phyloP scores from a whole-genome alignment of 2,329 filamentous ascomycete species.

The Bretziella fagacearum region DNA sequence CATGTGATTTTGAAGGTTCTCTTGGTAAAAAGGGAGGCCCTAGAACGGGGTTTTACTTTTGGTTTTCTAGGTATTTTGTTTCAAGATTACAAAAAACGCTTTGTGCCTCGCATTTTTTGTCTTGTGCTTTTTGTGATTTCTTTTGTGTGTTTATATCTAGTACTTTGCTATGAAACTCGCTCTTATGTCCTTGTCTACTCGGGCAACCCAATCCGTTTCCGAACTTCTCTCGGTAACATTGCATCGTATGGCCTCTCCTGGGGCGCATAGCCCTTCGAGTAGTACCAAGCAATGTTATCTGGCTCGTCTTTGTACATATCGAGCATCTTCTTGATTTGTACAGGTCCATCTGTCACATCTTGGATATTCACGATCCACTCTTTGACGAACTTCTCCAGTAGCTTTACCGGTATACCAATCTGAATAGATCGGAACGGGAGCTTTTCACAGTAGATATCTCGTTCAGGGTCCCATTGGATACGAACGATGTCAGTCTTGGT shows the following conservation, averaged over 20 bases:
- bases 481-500: conserved; percentile 23
- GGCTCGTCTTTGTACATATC: conserved; percentile 19
- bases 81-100: conserved; percentile 10
- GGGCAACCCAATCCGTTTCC: background rate
- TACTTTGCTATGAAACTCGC: background rate
- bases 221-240: background rate
- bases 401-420: conserved; percentile 35
- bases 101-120: conserved; percentile 1
- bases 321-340: conserved; percentile 29
- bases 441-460: conserved; percentile 28
- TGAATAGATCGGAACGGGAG: conserved; percentile 40
- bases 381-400: conserved; percentile 30
- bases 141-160: background rate
- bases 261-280: background rate
- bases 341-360: conserved; percentile 39
- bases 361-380: conserved; percentile 37
- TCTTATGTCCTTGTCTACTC: background rate
- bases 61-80: conserved; percentile 9
- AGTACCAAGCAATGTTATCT: background rate
- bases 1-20: conserved; percentile 8
- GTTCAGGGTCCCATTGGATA: conserved; percentile 50
- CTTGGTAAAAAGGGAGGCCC: conserved; percentile 7
- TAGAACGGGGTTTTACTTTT: conserved; percentile 7
- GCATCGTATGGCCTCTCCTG: conserved; percentile 3
- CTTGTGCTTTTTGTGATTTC: background rate